phyloP scores from a whole-genome alignment of 768 basidiomycete species.

The Fistulinella prunicolor region DNA sequence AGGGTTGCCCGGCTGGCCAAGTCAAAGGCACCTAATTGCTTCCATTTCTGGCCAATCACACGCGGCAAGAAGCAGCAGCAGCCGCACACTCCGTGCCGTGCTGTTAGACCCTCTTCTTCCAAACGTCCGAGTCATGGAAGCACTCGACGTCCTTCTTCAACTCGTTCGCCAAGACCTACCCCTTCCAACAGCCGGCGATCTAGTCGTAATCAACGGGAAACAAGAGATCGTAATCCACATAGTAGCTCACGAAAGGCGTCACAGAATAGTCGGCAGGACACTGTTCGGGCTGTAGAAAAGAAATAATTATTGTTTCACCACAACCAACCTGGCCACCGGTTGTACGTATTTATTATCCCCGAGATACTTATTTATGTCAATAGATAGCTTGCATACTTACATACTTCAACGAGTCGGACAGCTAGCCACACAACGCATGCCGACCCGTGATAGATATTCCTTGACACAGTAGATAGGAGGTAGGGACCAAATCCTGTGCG shows the following conservation, averaged over 20 bases:
- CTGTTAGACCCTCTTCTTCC: slow-evolving; percentile 10
- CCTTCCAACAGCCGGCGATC: slow-evolving; percentile 18
- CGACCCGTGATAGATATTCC: not conserved
- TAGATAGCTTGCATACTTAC: slow-evolving; percentile 6
- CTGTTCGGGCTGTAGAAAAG: slow-evolving; percentile 5
- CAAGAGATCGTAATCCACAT: slow-evolving; percentile 5
- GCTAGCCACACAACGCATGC: not conserved
- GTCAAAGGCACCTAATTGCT: slow-evolving; percentile 11
- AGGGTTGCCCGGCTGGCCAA: slow-evolving; percentile 19
- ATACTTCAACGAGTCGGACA: not conserved
- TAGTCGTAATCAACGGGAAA: slow-evolving; percentile 13
- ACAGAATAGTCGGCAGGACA: slow-evolving; percentile 9
- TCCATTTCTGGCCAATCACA: slow-evolving; percentile 30
- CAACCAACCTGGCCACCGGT: not conserved
- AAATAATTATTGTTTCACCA: slow-evolving; percentile 3
- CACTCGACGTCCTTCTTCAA: slow-evolving; percentile 13
- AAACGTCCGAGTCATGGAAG: slow-evolving; percentile 6
- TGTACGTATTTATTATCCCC: slow-evolving; percentile 16
- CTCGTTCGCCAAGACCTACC: slow-evolving; percentile 16
- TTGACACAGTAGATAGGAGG: not conserved
- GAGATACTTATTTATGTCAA: slow-evolving; percentile 20
- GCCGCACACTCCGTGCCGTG: slow-evolving; percentile 7
- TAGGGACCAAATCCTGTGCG: not conserved
- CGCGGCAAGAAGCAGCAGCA: slow-evolving; percentile 16
- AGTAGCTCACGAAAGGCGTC: slow-evolving; percentile 22